A percentile compares a stretch with the other conserved stretches of the same genome.
Evolutionary conservation across 805 yeast genomes (phyloP).

Genomic region (Hermanozyma aechmeae): DNA sequence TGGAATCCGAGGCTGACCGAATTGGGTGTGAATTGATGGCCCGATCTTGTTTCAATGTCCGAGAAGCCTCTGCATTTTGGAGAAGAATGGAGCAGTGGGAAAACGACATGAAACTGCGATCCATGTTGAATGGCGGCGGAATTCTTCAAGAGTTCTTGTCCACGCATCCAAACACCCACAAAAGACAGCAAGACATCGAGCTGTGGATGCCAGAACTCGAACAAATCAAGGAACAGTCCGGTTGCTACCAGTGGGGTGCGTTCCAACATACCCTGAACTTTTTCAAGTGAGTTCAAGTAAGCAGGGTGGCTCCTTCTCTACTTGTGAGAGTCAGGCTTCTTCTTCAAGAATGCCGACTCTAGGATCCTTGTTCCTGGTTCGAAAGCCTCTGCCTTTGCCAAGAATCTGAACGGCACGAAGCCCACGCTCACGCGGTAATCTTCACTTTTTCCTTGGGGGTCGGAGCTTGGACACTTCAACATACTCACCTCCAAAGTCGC

Average conservation of each 20-base stretch:
- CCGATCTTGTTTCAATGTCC: conserved; percentile 76
- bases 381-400: too few species aligned
- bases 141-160: conserved; percentile 56
- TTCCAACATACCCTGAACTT: conserved; percentile 10
- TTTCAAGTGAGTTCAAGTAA: too few species aligned
- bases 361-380: neutral
- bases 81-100: conserved; percentile 53
- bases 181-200: conserved; percentile 58
- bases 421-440: too few species aligned
- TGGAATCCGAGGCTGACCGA: conserved; percentile 95
- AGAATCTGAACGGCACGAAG: too few species aligned
- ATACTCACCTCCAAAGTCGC: conserved; percentile 26
- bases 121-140: conserved; percentile 12
- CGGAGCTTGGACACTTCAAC: too few species aligned
- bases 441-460: too few species aligned
- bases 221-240: conserved; percentile 29
- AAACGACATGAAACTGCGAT: conserved; percentile 25
- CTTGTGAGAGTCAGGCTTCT: neutral
- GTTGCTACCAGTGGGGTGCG: conserved; percentile 20
- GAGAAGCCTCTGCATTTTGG: conserved; percentile 74
- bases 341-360: neutral
- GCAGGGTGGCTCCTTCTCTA: too few species aligned
- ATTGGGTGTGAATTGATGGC: conserved; percentile 92
- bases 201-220: conserved; percentile 60
- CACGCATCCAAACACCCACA: conserved; percentile 83